Conservation (phyloP, 345 rosid genomes). For the Mangifera indica region DNA sequence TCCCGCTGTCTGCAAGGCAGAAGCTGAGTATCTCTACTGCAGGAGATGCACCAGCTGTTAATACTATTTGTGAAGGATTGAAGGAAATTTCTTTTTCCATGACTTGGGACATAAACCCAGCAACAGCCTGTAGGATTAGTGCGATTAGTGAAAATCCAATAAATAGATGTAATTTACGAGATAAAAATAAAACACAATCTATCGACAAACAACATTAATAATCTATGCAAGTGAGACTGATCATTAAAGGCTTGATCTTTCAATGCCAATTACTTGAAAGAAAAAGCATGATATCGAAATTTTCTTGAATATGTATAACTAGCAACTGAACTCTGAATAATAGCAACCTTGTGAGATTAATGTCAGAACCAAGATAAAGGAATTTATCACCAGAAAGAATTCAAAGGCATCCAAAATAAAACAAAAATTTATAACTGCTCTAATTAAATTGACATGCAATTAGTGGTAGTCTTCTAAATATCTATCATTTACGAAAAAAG, state of each 20-base stretch:
- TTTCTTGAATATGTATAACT: background rate
- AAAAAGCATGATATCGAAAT: background rate
- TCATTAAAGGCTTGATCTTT: background rate
- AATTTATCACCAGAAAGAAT: background rate
- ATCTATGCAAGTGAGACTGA: background rate
- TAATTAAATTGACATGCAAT: background rate
- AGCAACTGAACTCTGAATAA: background rate
- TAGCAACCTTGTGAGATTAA: background rate
- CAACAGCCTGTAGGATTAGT: conserved; percentile 53
- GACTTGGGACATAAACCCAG: conserved; percentile 73
- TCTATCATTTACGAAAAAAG: background rate
- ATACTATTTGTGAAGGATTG: conserved; percentile 59
- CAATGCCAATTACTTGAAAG: background rate
- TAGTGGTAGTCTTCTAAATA: background rate
- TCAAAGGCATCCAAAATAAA: background rate
- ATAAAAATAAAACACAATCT: background rate
- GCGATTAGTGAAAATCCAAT: conserved; percentile 13
- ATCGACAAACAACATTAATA: conserved; percentile 7
- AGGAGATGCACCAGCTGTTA: conserved; percentile 67
- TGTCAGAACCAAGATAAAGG: background rate
- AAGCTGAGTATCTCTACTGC: conserved; percentile 84
- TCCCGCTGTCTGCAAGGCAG: conserved; percentile 90
- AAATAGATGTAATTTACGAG: no score
- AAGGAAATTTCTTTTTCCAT: conserved; percentile 52
- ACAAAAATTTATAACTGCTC: background rate